Evolutionary conservation across 495 filamentous ascomycete genomes (phyloP), one percentile per base, ranked within the genome.

Genomic region (Annulohypoxylon stygium): DNA sequence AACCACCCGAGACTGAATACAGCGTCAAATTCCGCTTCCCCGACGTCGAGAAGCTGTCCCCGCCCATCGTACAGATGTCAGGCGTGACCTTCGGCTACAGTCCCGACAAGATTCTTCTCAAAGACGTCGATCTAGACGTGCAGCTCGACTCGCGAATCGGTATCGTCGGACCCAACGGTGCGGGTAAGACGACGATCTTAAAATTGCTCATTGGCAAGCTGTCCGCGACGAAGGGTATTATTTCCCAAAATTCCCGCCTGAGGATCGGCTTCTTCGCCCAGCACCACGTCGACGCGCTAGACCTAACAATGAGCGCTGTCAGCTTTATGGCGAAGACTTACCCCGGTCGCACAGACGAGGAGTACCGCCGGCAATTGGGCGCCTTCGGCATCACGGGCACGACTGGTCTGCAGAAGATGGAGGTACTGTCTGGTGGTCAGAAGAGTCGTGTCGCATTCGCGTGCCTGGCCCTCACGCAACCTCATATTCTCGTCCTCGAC

Each of bases 341-440:
- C 77, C 94, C 93, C 0, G 96, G 96, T 23, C 93, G 89, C 81
- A 90, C 91, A 2, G 96, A 99, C 81, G 96, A 99, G 81, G 96
- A 99, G 78, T 99, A 99, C 82, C 92, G 96, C 23, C 87, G 97
- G 26, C 94, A 98, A 81, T 87, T 99, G 16, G 96, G 96, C 71
- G 96, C 96, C 0, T 99, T 99, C 78, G 96, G 96, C 82, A 97
- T 99, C 80, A 99, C 97, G 5, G 96, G 96, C 76, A 98, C 92
- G 80, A 98, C 96, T 10, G 96, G 95, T 71, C 86, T 99, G 16
- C 97, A 99, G 78, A 96, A 96, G 78, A 97, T 99, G 94, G 94
- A 86, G 39, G 78, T 98, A 57, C 81, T 99, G 12, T 99, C 96
- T 8, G 96, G 96, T 86, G 96, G 96, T 83, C 96, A 99, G 81